A percentile compares a stretch with the other conserved stretches of the same genome.
Conservation (phyloP, 2,329 filamentous ascomycete genomes). For the Drechslerella coelobrocha region DNA sequence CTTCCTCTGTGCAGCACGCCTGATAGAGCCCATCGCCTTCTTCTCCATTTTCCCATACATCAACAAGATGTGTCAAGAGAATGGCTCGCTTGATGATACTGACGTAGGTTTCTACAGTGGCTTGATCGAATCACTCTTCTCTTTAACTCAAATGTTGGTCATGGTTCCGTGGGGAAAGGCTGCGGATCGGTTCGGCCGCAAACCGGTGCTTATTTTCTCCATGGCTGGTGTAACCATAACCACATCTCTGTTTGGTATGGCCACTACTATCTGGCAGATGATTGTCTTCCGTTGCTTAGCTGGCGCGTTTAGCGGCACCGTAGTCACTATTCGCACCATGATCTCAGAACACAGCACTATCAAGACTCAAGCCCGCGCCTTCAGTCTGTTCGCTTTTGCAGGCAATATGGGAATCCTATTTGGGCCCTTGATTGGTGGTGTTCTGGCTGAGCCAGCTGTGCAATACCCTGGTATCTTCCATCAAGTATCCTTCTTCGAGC, state of each 20-base stretch:
- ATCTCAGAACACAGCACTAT: slow-evolving; percentile 74
- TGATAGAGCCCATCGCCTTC: slow-evolving; percentile 80
- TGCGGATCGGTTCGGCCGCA: slow-evolving; percentile 73
- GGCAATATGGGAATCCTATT: slow-evolving; percentile 77
- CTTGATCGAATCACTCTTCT: slow-evolving; percentile 76
- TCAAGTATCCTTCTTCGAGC: slow-evolving; percentile 65
- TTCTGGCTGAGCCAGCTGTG: slow-evolving; percentile 70
- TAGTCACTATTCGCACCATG: slow-evolving; percentile 79
- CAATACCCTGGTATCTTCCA: slow-evolving; percentile 70
- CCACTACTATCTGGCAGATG: slow-evolving; percentile 74
- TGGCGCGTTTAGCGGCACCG: slow-evolving; percentile 75
- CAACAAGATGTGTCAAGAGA: slow-evolving; percentile 75
- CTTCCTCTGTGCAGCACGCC: slow-evolving; percentile 74
- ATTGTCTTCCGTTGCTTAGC: slow-evolving; percentile 73
- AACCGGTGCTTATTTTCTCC: slow-evolving; percentile 73
- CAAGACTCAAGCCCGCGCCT: slow-evolving; percentile 74
- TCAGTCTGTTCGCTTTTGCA: slow-evolving; percentile 77
- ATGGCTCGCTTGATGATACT: slow-evolving; percentile 67
- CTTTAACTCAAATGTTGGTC: slow-evolving; percentile 75
- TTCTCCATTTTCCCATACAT: slow-evolving; percentile 84
- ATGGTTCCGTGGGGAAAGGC: slow-evolving; percentile 77
- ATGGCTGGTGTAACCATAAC: slow-evolving; percentile 69
- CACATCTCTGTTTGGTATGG: slow-evolving; percentile 72
- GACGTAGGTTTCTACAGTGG: slow-evolving; percentile 82
- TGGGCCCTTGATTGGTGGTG: slow-evolving; percentile 73